These are phyloP conservation scores for Actinomortierella ambigua DNA, from an alignment of 371 early-diverging fungal species.

Conservation along the genomic window DNA sequence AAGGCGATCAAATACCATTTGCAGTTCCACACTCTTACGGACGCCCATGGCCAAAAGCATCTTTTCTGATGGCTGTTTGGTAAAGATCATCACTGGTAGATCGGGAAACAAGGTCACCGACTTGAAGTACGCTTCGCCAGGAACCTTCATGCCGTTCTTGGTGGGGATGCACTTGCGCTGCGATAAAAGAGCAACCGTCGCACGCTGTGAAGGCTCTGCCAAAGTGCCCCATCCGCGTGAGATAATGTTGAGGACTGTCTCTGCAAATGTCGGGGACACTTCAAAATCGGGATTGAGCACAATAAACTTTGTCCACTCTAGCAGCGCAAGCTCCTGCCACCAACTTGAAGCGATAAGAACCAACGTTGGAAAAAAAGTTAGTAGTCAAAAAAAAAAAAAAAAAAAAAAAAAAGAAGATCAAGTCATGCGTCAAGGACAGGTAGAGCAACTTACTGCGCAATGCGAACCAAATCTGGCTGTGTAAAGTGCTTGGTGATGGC, in stretches of 20 bases:
- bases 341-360: slow-evolving; percentile 22
- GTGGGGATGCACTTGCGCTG: slow-evolving; percentile 74
- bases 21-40: slow-evolving; percentile 87
- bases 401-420: not conserved
- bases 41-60: slow-evolving; percentile 79
- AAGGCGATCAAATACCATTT: slow-evolving; percentile 84
- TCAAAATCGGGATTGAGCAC: slow-evolving; percentile 55
- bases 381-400: not conserved
- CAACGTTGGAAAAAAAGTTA: slow-evolving; percentile 7
- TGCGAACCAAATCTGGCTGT: slow-evolving; percentile 58
- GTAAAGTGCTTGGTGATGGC: slow-evolving; percentile 67
- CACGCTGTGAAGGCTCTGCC: slow-evolving; percentile 47
- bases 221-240: slow-evolving; percentile 57
- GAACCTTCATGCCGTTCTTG: slow-evolving; percentile 67
- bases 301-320: slow-evolving; percentile 70
- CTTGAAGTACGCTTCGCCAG: slow-evolving; percentile 78
- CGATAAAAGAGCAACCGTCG: slow-evolving; percentile 55
- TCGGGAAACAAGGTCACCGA: slow-evolving; percentile 86
- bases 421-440: not conserved
- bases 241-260: slow-evolving; percentile 63
- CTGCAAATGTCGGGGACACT: slow-evolving; percentile 62
- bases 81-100: slow-evolving; percentile 71
- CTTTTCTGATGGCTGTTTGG: slow-evolving; percentile 57
- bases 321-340: slow-evolving; percentile 64
- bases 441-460: slow-evolving; percentile 47